A percentile compares a stretch with the other conserved stretches of the same genome.
Conservation (phyloP, 352 stramenopile genomes). For the Thalassiosira mediterranea region DNA sequence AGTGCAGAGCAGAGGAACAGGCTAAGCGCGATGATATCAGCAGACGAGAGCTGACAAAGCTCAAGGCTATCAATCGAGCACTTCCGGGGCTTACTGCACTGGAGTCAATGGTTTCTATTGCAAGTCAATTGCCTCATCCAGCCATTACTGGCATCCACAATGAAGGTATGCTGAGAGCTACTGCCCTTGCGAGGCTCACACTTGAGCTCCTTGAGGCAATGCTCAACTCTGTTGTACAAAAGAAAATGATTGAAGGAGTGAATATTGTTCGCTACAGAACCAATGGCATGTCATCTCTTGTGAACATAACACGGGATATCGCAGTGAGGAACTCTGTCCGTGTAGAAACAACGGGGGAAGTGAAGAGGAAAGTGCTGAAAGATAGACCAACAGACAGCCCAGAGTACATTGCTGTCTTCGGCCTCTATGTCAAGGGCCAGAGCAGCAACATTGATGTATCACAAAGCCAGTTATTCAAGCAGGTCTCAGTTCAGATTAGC, state of each 20-base stretch:
- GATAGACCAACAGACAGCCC: conserved; percentile 72
- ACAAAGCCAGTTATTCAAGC: conserved; percentile 55
- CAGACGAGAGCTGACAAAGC: background rate
- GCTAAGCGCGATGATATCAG: conserved; percentile 15
- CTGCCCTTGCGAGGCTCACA: conserved; percentile 59
- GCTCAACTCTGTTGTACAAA: conserved; percentile 37
- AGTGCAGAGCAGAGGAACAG: conserved; percentile 13
- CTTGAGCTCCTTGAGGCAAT: conserved; percentile 67
- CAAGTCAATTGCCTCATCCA: conserved; percentile 65
- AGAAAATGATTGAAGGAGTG: conserved; percentile 38
- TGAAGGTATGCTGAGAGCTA: conserved; percentile 53
- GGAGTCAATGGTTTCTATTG: conserved; percentile 54
- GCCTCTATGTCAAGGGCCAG: conserved; percentile 34
- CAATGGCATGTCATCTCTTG: conserved; percentile 22
- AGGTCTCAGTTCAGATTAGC: conserved; percentile 19
- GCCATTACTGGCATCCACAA: conserved; percentile 49
- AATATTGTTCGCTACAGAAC: conserved; percentile 43
- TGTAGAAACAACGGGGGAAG: conserved; percentile 29
- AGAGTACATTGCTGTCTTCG: conserved; percentile 75
- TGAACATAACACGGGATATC: conserved; percentile 42
- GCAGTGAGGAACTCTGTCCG: conserved; percentile 20
- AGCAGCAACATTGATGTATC: conserved; percentile 11
- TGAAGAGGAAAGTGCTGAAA: conserved; percentile 36
- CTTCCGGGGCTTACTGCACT: conserved; percentile 58
- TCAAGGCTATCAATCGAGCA: conserved; percentile 44